Base-by-base conservation (phyloP, 768 basidiomycete species). In the Kwoniella bestiolae region DNA sequence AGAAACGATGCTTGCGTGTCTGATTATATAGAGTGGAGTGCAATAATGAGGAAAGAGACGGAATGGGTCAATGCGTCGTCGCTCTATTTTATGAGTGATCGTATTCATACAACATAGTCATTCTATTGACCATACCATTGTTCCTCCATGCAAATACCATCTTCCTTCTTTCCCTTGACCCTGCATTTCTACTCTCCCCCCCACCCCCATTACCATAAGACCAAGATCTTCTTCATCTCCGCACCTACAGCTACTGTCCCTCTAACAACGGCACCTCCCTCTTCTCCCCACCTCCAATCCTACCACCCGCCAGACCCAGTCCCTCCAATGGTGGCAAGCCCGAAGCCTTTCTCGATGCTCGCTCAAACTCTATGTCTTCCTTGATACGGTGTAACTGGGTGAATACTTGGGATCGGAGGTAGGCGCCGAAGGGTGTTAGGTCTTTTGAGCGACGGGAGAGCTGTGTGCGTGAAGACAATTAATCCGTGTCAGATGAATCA, bases 351-450 rank as follows among this genome's bases (percentile, higher is more conserved):
- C 21, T 26, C 14, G 46, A n/a, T 1, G 34, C 25, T 34, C 38
- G 35, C 21, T 65, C 63, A 11, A 45, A 47, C 14, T 65, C 56
- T 9, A 65, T 8, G 12, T 65, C 63, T 23, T 26, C 34, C 45
- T 59, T 65, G 50, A 65, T 53, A 9, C 47, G 66, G 50, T 76
- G 71, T 23, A 79, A 55, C 38, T 71, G 67, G 7, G 68, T 59
- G 63, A 79, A 79, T 16, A 79, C 63, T 29, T 71, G 64, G 35
- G 72, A 64, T 12, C 78, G 78, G 2, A 79, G 71, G 50, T 71
- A 66, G 14, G 61, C 50, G 16, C 78, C 78, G 67, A 76, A 77
- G 44, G 71, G 73, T 18, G 78, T 77, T 12, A 79, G 65, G 25
- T 76, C 62, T 63, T 67, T 69, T 12, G 72, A 66, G 23, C 70